Evolutionary conservation across 768 basidiomycete species (phyloP), one percentile per base, ranked within the genome.

Genomic region (Mycena epipterygia): DNA sequence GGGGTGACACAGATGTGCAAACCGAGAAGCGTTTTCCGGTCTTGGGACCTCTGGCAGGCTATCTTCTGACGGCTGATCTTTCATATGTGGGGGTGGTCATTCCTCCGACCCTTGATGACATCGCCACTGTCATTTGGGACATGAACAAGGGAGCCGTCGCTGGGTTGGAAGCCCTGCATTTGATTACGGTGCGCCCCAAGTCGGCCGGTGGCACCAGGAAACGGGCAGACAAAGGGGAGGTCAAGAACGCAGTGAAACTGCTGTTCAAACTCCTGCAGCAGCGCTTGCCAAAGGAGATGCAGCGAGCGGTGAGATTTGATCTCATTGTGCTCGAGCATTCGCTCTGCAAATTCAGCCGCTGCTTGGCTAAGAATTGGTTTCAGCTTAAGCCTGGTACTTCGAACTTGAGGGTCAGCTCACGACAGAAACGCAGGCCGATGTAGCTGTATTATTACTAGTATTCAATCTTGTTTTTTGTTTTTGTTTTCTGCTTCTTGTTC

Each of bases 81-180:
- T 59, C 53, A 0, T 67, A 71, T 29, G 44, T 64, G 5, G 59
- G 37, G 0, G 55, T 42, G 13, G 64, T 71, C 13, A 25, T 2
- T 4, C 2, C 16, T 0, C 70, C 70, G 9, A 55, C 57, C 1
- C 27, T 25, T 1, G 59, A 48, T 0, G 70, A 66, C 2, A 44
- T 66, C 48, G 64, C 48, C 5, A 6, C 0, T 0, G 21, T 63
- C 0, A 51, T 71, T 16, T 11, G 23, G 16, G 1, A 17, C 1
- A 16, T 71, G 4, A 71, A 71, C 59, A 66, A 66, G 30, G 70
- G 70, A 2, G 64, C 51, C n/a, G 64, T 55, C 0, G 0, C 30
- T 2, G 70, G 70, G 12, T 33, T 71, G 12, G 64, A 71, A 29
- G 1, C 32, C 9, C 37, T 71, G 4, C 29, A 41, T 6, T 27